Evolutionary conservation across 768 basidiomycete genomes (phyloP).

Genomic region (Candolleomyces eurysporus): DNA sequence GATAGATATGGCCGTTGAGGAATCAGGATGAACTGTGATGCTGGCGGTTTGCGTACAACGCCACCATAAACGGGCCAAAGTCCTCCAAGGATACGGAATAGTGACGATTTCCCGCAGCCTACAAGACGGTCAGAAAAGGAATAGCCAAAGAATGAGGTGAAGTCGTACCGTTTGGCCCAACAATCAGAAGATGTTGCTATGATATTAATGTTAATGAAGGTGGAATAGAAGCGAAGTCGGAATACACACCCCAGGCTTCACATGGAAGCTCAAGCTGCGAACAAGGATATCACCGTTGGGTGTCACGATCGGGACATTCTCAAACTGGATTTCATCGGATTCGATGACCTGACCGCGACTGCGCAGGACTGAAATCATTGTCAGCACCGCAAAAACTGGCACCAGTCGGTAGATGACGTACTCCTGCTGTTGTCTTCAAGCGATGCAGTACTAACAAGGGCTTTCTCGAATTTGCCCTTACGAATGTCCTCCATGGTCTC

Average conservation of each 20-base stretch:
- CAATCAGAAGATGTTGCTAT: conserved; percentile 90
- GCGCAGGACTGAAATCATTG: conserved; percentile 55
- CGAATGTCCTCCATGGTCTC: conserved; percentile 90
- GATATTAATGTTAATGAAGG: conserved; percentile 3
- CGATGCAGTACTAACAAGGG: conserved; percentile 71
- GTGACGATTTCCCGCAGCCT: conserved; percentile 86
- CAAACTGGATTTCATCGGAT: conserved; percentile 88
- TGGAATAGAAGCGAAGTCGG: neutral
- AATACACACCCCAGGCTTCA: conserved; percentile 74
- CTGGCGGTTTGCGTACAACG: conserved; percentile 83
- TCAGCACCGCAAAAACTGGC: neutral
- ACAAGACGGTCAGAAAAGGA: conserved; percentile 2
- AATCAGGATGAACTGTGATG: conserved; percentile 88
- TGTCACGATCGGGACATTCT: conserved; percentile 91
- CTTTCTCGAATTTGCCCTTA: conserved; percentile 85
- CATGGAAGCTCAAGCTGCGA: conserved; percentile 79
- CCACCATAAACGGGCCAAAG: conserved; percentile 91
- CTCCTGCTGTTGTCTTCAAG: conserved; percentile 75
- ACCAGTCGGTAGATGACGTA: conserved; percentile 33
- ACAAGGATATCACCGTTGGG: conserved; percentile 95
- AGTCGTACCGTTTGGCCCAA: conserved; percentile 83
- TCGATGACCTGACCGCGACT: conserved; percentile 78
- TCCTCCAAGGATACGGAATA: conserved; percentile 95
- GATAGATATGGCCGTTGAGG: conserved; percentile 97
- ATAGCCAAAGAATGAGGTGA: neutral